These are phyloP conservation scores for Penicillium angulare DNA, from an alignment of 495 filamentous ascomycete genomes.

Conservation along the genomic window DNA sequence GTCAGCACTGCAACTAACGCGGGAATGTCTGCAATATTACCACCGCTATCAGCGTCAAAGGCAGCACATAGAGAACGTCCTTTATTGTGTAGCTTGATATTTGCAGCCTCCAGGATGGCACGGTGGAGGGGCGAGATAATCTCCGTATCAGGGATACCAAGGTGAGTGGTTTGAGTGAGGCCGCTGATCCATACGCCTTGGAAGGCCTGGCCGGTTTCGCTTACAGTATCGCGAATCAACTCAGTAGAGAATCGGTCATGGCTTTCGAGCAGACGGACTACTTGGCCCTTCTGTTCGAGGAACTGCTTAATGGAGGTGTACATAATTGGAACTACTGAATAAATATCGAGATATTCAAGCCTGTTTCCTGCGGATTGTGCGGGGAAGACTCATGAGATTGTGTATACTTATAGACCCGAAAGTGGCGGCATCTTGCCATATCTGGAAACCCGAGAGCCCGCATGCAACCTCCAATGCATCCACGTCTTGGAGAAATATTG, in stretches of 20 bases:
- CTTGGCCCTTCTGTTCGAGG: background rate
- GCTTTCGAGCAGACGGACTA: constrained; percentile 1
- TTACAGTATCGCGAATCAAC: background rate
- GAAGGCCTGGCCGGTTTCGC: background rate
- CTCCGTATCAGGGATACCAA: constrained; percentile 6
- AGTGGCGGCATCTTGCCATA: too few species aligned
- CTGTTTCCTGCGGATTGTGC: too few species aligned
- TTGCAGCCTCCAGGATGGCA: background rate
- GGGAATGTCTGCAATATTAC: background rate
- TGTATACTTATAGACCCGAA: too few species aligned
- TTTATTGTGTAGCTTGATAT: background rate
- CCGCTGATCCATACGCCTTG: constrained; percentile 8
- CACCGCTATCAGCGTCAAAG: constrained; percentile 9
- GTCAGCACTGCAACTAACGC: background rate
- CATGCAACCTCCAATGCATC: too few species aligned
- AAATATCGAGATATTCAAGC: too few species aligned
- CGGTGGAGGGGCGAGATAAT: constrained; percentile 4
- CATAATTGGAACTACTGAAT: too few species aligned
- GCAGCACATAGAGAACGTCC: constrained; percentile 1
- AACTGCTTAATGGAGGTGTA: too few species aligned
- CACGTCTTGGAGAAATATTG: too few species aligned
- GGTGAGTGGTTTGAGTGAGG: constrained; percentile 5
- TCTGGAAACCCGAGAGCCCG: too few species aligned
- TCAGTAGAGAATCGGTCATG: constrained; percentile 1
- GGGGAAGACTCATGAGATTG: too few species aligned